phyloP scores from a whole-genome alignment of 2,329 filamentous ascomycete genomes.

The Alternaria gansuensis region DNA sequence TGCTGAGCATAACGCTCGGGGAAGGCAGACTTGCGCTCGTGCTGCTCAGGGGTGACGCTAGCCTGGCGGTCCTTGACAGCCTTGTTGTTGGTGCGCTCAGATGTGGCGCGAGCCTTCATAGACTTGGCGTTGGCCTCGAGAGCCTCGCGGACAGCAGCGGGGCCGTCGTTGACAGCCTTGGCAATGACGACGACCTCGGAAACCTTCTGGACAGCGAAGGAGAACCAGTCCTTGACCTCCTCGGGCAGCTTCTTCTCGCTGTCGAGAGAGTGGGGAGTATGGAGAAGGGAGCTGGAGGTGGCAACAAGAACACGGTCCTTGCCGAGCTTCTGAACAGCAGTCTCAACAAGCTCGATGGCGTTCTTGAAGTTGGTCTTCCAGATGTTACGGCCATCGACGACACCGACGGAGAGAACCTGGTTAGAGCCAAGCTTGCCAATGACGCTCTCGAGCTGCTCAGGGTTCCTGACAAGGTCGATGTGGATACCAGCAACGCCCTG shows the following conservation, averaged over 20 bases:
- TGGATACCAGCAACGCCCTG: conserved; percentile 83
- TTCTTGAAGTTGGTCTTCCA: conserved; percentile 99
- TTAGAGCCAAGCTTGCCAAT: conserved; percentile 82
- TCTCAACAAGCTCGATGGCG: conserved; percentile 89
- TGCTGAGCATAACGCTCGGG: conserved; percentile 83
- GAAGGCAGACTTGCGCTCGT: conserved; percentile 94
- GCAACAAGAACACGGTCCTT: conserved; percentile 97
- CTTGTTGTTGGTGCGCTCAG: conserved; percentile 95
- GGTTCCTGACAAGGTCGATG: conserved; percentile 96
- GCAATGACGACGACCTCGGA: conserved; percentile 89
- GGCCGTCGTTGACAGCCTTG: conserved; percentile 95
- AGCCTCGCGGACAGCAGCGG: conserved; percentile 82
- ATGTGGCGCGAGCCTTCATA: conserved; percentile 87
- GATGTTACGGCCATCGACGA: conserved; percentile 99
- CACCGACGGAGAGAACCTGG: conserved; percentile 91
- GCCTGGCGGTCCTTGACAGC: conserved; percentile 96
- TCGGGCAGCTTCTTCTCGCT: conserved; percentile 98
- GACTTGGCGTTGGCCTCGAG: conserved; percentile 98
- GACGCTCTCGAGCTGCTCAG: conserved; percentile 93
- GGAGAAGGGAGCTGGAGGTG: conserved; percentile 96
- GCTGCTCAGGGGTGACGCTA: conserved; percentile 82
- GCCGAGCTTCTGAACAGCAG: conserved; percentile 92
- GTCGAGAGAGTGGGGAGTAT: conserved; percentile 96
- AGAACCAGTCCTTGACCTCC: conserved; percentile 98
- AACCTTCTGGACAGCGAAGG: conserved; percentile 95